Evolutionary conservation across 2,329 filamentous ascomycete genomes (phyloP).

Genomic region (Fusarium coicis): DNA sequence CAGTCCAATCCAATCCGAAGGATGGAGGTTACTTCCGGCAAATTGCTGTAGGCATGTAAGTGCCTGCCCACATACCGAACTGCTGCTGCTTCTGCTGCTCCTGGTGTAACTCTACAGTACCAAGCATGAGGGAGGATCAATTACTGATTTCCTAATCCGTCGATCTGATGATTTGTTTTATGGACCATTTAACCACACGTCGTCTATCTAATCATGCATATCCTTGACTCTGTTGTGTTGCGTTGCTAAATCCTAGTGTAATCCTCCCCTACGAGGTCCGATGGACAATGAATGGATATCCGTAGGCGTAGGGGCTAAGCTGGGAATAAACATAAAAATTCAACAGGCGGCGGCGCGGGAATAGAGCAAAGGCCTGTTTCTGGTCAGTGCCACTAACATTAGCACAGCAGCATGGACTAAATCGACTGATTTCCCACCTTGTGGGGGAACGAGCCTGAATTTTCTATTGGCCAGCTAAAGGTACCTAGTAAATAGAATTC

Average conservation of each 20-base stretch:
- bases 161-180: background rate
- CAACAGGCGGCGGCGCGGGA: background rate
- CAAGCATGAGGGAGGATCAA: background rate
- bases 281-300: background rate
- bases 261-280: background rate
- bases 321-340: background rate
- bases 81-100: background rate
- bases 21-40: constrained; percentile 7
- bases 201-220: background rate
- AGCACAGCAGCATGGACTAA: constrained; percentile 2
- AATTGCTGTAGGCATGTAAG: constrained; percentile 10
- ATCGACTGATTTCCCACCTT: constrained; percentile 34
- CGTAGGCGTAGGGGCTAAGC: background rate
- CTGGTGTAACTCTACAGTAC: background rate
- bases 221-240: background rate
- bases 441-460: constrained; percentile 20
- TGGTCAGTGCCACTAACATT: background rate
- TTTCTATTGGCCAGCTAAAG: background rate
- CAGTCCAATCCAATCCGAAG: background rate
- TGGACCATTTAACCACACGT: background rate
- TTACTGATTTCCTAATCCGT: constrained; percentile 18
- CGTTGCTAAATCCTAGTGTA: background rate
- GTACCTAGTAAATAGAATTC: background rate
- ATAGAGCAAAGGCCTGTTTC: background rate
- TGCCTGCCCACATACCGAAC: background rate